Conservation (phyloP, 768 basidiomycete genomes). For the Agrocybe chaxingu region DNA sequence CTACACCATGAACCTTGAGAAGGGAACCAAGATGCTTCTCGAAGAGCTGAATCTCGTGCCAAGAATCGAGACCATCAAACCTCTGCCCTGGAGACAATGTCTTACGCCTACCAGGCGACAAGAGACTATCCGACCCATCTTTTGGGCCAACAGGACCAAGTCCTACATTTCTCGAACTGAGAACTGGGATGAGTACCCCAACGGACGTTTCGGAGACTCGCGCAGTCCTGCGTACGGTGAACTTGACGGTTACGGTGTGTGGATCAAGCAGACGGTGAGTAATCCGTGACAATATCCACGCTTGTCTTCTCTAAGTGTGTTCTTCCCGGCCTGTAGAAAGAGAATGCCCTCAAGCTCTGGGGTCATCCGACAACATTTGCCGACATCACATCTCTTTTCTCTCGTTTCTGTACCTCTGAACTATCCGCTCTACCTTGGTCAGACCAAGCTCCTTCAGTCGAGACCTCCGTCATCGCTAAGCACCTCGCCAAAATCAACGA, state of each 20-base stretch:
- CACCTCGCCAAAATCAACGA: slow-evolving; percentile 85
- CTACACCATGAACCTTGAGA: slow-evolving; percentile 97
- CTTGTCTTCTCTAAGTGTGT: slow-evolving; percentile 8
- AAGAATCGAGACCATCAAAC: slow-evolving; percentile 86
- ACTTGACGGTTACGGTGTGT: slow-evolving; percentile 93
- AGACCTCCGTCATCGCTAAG: slow-evolving; percentile 77
- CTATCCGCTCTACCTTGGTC: slow-evolving; percentile 91
- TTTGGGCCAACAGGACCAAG: slow-evolving; percentile 96
- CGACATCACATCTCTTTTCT: slow-evolving; percentile 75
- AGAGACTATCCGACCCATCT: slow-evolving; percentile 95
- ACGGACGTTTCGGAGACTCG: slow-evolving; percentile 97
- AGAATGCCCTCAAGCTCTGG: slow-evolving; percentile 87
- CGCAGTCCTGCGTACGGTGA: slow-evolving; percentile 98
- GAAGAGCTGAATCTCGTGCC: slow-evolving; percentile 90
- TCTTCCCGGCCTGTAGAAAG: slow-evolving; percentile 50
- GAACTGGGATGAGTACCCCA: slow-evolving; percentile 99
- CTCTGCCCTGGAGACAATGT: slow-evolving; percentile 95
- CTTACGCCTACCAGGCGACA: slow-evolving; percentile 89
- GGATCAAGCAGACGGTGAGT: slow-evolving; percentile 80
- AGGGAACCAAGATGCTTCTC: slow-evolving; percentile 91
- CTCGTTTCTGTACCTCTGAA: slow-evolving; percentile 74
- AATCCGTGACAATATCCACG: not conserved
- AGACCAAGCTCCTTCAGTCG: slow-evolving; percentile 79
- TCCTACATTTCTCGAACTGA: slow-evolving; percentile 96
- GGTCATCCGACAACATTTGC: slow-evolving; percentile 64